Percentiles rank a stretch among this genome's conserved stretches.
Evolutionary conservation across 2,329 filamentous ascomycete genomes (phyloP).

Genomic region (Allantophomopsis cytisporea): DNA sequence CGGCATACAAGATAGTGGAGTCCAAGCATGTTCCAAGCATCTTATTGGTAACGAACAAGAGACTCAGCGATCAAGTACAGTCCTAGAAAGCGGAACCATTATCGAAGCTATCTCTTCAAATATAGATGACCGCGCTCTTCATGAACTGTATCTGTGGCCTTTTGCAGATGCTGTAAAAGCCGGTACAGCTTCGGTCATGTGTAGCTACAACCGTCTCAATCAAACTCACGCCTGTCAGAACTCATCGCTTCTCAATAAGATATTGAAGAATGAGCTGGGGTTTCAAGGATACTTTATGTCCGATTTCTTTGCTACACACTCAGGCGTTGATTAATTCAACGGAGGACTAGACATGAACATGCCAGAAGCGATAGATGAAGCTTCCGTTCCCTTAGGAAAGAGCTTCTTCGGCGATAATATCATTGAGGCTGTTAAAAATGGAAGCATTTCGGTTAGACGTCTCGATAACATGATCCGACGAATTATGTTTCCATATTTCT

Average conservation of each 20-base stretch:
- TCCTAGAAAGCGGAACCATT: constrained; percentile 4
- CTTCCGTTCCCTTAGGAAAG: too few species aligned
- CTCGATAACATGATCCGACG: constrained; percentile 86
- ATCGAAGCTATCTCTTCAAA: constrained; percentile 45
- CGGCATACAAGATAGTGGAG: constrained; percentile 73
- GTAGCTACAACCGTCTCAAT: constrained; percentile 62
- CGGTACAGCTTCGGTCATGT: constrained; percentile 48
- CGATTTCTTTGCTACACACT: constrained; percentile 63
- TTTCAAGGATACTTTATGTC: constrained; percentile 71
- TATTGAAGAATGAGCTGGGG: constrained; percentile 68
- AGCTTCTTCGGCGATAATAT: constrained; percentile 22
- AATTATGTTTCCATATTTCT: constrained; percentile 59
- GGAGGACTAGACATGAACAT: constrained; percentile 78
- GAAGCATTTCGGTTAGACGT: constrained; percentile 76
- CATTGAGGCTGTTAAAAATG: constrained; percentile 77
- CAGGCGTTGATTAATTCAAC: constrained; percentile 40
- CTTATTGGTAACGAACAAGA: constrained; percentile 62
- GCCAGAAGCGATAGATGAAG: constrained; percentile 70
- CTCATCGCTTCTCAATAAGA: constrained; percentile 57
- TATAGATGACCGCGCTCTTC: constrained; percentile 45
- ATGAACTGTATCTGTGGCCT: constrained; percentile 47
- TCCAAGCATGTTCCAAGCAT: constrained; percentile 75
- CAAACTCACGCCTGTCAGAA: constrained; percentile 73
- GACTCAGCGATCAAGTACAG: constrained; percentile 8
- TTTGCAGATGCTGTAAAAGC: constrained; percentile 47